Base-by-base conservation (phyloP, 2,329 filamentous ascomycete genomes). In the Scortechinia acanthostroma region DNA sequence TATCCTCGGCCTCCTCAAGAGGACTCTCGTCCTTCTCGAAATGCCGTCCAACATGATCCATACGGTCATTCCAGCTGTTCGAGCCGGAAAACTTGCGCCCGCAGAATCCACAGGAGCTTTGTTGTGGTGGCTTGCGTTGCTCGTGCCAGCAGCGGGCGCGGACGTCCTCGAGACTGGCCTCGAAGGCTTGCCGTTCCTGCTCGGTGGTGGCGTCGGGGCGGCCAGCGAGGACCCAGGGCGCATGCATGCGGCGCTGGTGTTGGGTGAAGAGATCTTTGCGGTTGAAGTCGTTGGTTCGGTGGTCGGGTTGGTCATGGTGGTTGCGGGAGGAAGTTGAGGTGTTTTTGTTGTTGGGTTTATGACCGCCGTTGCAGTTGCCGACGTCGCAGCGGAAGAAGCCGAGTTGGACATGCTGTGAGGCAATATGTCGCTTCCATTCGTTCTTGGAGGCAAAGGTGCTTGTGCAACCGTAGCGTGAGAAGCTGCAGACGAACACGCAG, bases 371-470 rank as follows among this genome's bases (percentile, higher is more conserved):
- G 35, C 35, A 40, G 10, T 22, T 22, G 22, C 42, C 20, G 42
- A 43, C 15, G 22, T 43, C 20, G 22, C 20, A 43, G 42, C 35
- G 35, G 35, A 10, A 40, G 17, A 19, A 10, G 6, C 35, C 35
- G 6, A 40, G 35, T 19, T 40, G 35, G 10, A 40, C 13, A 19
- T 40, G 35, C 20, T 40, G 35, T 6, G 35, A 40, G 10, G 35
- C 20, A 17, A 40, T 19, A 19, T 40, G 35, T 40, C 35, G 35
- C 17, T 40, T 40, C 35, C 35, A 40, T 40, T 40, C 35, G 35
- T 40, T 40, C 35, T 40, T 40, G 10, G 35, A 40, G 10, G 6
- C 17, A 19, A 40, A 40, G 10, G 35, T 10, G 35, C 35, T 40
- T 10, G 10, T 19, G 35, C 35, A 40, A 15, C 35, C 35, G 17